Percentiles rank a stretch among this genome's conserved stretches.
Evolutionary conservation across 257 asterid genomes (phyloP).

Genomic region (Nicotiana tabacum): DNA sequence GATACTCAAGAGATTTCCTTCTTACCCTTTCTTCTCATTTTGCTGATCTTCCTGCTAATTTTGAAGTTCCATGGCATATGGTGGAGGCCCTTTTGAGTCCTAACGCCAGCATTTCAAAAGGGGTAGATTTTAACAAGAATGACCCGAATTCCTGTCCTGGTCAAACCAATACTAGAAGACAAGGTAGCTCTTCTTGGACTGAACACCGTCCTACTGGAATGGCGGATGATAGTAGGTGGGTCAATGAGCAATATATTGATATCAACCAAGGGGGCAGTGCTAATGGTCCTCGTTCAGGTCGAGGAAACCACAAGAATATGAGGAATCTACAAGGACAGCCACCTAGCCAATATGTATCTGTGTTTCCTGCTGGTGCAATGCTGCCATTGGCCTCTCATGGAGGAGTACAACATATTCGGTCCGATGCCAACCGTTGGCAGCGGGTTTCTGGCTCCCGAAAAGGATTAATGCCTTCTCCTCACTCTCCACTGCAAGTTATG

Average conservation of each 20-base stretch:
- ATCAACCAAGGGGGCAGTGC: slow-evolving; percentile 1
- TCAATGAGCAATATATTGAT: slow-evolving; percentile 13
- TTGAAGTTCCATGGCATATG: slow-evolving; percentile 17
- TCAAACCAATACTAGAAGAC: slow-evolving; percentile 4
- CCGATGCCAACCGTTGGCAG: slow-evolving; percentile 20
- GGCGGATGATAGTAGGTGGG: slow-evolving; percentile 20
- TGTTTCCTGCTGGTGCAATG: slow-evolving; percentile 6
- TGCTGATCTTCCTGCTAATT: slow-evolving; percentile 24
- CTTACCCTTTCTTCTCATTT: slow-evolving; percentile 18
- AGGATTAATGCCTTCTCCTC: slow-evolving; percentile 13
- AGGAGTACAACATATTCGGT: slow-evolving; percentile 13
- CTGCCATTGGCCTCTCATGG: slow-evolving; percentile 12
- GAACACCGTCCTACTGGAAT: slow-evolving; percentile 11
- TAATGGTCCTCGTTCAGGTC: slow-evolving; percentile 15
- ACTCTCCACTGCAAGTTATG: slow-evolving; percentile 23
- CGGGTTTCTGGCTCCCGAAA: slow-evolving; percentile 14
- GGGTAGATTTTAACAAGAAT: background rate
- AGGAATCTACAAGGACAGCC: slow-evolving; percentile 18
- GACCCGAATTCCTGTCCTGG: slow-evolving; percentile 11
- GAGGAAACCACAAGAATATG: slow-evolving; percentile 14
- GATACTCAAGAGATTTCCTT: slow-evolving; percentile 28
- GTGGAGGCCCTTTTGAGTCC: slow-evolving; percentile 14
- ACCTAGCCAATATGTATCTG: slow-evolving; percentile 11
- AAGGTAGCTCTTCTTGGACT: slow-evolving; percentile 7
- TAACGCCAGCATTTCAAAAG: background rate